Evolutionary conservation across 257 asterid genomes (phyloP).

Genomic region (Salvia rosmarinus): DNA sequence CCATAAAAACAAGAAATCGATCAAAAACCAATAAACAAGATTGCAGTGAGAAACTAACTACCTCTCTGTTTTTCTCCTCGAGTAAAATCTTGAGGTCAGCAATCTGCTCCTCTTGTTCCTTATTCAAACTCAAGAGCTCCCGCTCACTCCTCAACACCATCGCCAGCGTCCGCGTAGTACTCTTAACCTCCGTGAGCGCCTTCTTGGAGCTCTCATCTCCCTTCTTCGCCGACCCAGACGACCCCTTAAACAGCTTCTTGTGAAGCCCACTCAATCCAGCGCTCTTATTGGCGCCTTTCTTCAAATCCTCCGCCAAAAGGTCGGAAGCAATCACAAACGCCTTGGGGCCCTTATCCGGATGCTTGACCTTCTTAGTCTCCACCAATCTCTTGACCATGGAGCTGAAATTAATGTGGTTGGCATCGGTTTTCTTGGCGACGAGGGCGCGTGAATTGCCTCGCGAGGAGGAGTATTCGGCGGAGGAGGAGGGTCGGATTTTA

Average conservation of each 20-base stretch:
- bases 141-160: conserved; percentile 96
- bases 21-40: conserved; percentile 1
- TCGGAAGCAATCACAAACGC: conserved; percentile 58
- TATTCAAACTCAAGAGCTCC: conserved; percentile 70
- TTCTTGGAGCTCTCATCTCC: conserved; percentile 65
- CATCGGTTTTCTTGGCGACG: conserved; percentile 43
- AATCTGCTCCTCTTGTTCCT: conserved; percentile 70
- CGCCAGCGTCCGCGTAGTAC: conserved; percentile 81
- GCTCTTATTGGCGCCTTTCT: conserved; percentile 55
- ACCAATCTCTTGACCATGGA: conserved; percentile 76
- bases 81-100: conserved; percentile 61
- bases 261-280: conserved; percentile 66
- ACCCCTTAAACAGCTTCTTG: conserved; percentile 82
- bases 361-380: conserved; percentile 59
- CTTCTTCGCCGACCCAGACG: conserved; percentile 43
- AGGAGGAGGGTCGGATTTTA: conserved; percentile 80
- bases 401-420: conserved; percentile 43
- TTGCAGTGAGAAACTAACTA: neutral
- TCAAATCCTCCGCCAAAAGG: conserved; percentile 73
- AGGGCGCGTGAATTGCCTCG: conserved; percentile 47
- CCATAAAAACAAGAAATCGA: neutral
- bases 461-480: conserved; percentile 48
- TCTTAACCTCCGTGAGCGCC: conserved; percentile 79
- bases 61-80: conserved; percentile 80
- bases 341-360: conserved; percentile 42